phyloP scores from a whole-genome alignment of 2,329 filamentous ascomycete genomes.

The Ceratocystis colombiana region DNA sequence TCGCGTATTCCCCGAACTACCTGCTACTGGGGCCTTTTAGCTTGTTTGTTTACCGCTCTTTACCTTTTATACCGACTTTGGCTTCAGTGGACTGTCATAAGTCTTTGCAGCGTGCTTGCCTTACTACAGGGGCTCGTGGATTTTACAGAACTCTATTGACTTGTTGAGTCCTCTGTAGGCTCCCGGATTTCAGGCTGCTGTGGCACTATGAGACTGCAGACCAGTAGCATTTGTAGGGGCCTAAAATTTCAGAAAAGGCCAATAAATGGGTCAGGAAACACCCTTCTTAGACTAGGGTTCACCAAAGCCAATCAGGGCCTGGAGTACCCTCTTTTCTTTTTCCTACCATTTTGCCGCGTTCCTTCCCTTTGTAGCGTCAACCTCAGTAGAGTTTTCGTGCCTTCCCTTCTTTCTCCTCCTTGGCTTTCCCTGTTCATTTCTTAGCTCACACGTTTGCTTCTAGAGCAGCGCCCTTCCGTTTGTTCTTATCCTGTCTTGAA shows the following conservation, averaged over 20 bases:
- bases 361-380: background rate
- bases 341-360: conserved; percentile 7
- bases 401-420: background rate
- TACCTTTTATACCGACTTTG: background rate
- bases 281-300: background rate
- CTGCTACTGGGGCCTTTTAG: background rate
- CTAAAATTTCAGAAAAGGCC: background rate
- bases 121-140: background rate
- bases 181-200: background rate
- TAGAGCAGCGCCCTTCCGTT: background rate
- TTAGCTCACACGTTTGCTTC: background rate
- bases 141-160: background rate
- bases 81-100: background rate
- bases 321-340: conserved; percentile 6
- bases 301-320: background rate
- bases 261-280: background rate
- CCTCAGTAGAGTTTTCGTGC: background rate
- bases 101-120: too few species aligned
- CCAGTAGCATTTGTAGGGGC: background rate
- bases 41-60: conserved; percentile 8
- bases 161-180: background rate
- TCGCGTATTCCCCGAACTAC: background rate
- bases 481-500: background rate
- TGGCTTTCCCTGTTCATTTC: background rate
- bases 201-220: background rate